A percentile compares a stretch with the other conserved stretches of the same genome.
phyloP scores from a whole-genome alignment of 2,329 filamentous ascomycete genomes.

The Colletotrichum siamense region DNA sequence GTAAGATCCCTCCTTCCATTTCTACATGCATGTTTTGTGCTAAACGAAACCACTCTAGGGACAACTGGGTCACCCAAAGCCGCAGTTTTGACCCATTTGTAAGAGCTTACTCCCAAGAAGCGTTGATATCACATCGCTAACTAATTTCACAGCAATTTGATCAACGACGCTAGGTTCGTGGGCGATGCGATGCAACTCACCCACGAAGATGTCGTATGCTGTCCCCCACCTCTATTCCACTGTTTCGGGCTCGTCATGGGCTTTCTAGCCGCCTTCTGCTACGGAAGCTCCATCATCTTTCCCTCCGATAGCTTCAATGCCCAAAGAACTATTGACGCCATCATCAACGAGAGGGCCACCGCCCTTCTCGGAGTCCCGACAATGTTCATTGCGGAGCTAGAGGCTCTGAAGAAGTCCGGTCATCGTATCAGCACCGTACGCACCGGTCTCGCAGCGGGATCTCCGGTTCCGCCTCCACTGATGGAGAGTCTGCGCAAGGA shows the following conservation, averaged over 20 bases:
- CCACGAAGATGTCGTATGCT: neutral
- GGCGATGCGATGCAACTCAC: neutral
- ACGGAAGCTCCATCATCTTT: neutral
- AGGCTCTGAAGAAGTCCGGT: neutral
- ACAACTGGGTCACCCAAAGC: neutral
- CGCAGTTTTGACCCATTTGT: neutral
- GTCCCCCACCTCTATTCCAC: neutral
- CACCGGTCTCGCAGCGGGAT: neutral
- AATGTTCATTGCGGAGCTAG: neutral
- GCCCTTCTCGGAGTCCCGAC: neutral
- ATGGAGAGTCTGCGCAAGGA: neutral
- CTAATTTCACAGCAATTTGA: neutral
- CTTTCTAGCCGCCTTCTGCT: neutral
- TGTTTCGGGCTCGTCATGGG: neutral
- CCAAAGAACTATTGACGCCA: neutral
- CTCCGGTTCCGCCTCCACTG: neutral
- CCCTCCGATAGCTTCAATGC: neutral
- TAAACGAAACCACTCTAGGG: neutral
- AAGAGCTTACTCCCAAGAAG: neutral
- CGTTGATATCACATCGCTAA: neutral
- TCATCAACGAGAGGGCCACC: neutral
- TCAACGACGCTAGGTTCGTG: neutral
- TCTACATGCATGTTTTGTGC: neutral
- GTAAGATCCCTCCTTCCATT: neutral
- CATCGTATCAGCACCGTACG: neutral